Base-by-base conservation (phyloP, 306 rosid species). In the Fragaria ananassa region DNA sequence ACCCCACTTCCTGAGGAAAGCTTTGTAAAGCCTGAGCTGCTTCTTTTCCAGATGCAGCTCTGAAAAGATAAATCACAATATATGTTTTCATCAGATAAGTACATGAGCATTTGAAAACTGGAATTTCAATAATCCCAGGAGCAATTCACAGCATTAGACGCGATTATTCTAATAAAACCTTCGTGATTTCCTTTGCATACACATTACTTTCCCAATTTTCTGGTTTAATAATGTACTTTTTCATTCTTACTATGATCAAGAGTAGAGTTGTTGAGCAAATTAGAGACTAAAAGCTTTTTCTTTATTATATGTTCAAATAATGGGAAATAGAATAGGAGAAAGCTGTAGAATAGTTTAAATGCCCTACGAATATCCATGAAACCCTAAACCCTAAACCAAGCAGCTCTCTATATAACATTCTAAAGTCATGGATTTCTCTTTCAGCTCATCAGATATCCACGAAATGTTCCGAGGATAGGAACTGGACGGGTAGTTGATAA, bases 1-100 rank as follows among this genome's bases (percentile, higher is more conserved):
- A 74, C 65, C 95, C 97, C 2, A 79, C 34, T 61, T 89, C 93
- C 5, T 68, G 86, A 78, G 92, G 84, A 81, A 92, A 88, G 87
- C 92, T 89, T 85, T 74, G 96, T 89, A 95, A 86, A 81, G 96
- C 95, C 82, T 80, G 90, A 5, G 92, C 85, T 73, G 93, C 87
- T 60, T 87, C 93, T 81, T 87, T 85, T 82, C 91, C 96, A 54
- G 96, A 95, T 58, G 98, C 83, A 74, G 93, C 89, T 83, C 98
- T 95, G 81, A 68, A 86, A 56, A 80, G 62, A 79, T 82, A 76
- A 77, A 80, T 58, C 18, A 68, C 50, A 88, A 21, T 21, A 42
- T 71, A 18, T 25, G 46, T 56, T 17, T 29, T 29, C 45, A 68
- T 61, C 34, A 61, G 14, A 63, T n/a, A 76, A 64, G 56, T 47